Evolutionary conservation across 805 yeast species (phyloP).

Genomic region (Candida succiphila): DNA sequence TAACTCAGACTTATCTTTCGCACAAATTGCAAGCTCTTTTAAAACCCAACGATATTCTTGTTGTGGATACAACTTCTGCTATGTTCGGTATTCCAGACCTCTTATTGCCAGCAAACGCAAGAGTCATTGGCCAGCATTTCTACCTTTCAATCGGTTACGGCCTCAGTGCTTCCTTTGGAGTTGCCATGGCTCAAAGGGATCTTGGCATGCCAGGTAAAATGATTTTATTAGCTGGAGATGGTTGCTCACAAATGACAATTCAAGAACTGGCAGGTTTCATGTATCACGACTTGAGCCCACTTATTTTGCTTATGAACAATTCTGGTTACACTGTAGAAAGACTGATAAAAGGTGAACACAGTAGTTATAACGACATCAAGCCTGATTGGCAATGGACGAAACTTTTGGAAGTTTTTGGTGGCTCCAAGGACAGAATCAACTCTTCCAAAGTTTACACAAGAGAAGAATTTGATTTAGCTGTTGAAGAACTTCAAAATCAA

Average conservation of each 20-base stretch:
- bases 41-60: slow-evolving; percentile 28
- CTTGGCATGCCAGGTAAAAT: slow-evolving; percentile 26
- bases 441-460: slow-evolving; percentile 26
- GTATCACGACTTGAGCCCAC: slow-evolving; percentile 30
- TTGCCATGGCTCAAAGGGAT: slow-evolving; percentile 32
- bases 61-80: slow-evolving; percentile 39
- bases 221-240: slow-evolving; percentile 39
- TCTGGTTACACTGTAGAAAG: slow-evolving; percentile 44
- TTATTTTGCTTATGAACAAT: slow-evolving; percentile 36
- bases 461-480: slow-evolving; percentile 24
- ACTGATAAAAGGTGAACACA: slow-evolving; percentile 35
- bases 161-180: slow-evolving; percentile 41
- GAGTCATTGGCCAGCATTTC: slow-evolving; percentile 26
- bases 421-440: slow-evolving; percentile 21
- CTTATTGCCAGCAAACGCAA: slow-evolving; percentile 24
- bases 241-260: slow-evolving; percentile 44
- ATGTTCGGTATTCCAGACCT: slow-evolving; percentile 31
- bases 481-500: slow-evolving; percentile 23
- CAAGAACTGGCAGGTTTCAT: slow-evolving; percentile 37
- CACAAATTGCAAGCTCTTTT: slow-evolving; percentile 23
- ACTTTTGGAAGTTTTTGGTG: slow-evolving; percentile 59
- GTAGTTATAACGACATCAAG: slow-evolving; percentile 40
- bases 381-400: slow-evolving; percentile 55
- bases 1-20: slow-evolving; percentile 38
- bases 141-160: slow-evolving; percentile 46